phyloP scores from a whole-genome alignment of 805 yeast genomes.

The Starmerella vaccinii region DNA sequence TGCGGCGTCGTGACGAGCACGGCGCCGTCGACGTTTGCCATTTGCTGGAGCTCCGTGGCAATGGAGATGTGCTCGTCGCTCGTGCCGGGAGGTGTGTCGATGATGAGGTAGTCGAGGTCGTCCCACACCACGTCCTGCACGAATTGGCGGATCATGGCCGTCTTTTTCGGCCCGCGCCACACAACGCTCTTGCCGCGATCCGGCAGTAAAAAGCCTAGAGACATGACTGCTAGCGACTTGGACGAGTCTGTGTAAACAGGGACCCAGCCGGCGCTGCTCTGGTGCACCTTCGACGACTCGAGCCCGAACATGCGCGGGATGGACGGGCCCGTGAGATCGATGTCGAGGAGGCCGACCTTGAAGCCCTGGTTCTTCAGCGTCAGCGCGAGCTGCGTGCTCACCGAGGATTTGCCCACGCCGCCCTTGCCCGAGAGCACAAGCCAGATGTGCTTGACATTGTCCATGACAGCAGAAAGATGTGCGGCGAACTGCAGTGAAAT shows the following conservation, averaged over 20 bases:
- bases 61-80: conserved; percentile 96
- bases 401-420: conserved; percentile 95
- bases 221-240: conserved; percentile 57
- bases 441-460: conserved; percentile 54
- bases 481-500: not conserved
- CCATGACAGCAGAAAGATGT: conserved; percentile 11
- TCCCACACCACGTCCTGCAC: conserved; percentile 90
- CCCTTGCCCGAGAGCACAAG: conserved; percentile 72
- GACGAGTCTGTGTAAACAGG: conserved; percentile 54
- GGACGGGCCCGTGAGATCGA: conserved; percentile 94
- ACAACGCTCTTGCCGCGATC: conserved; percentile 85
- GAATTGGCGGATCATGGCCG: conserved; percentile 94
- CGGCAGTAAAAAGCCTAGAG: conserved; percentile 75
- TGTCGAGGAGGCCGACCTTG: conserved; percentile 89
- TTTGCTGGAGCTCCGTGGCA: conserved; percentile 69
- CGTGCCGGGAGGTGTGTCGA: conserved; percentile 98
- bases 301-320: conserved; percentile 93
- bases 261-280: conserved; percentile 78
- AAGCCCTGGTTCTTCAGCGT: conserved; percentile 58
- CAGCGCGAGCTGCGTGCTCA: conserved; percentile 89
- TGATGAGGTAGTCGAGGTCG: conserved; percentile 58
- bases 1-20: conserved; percentile 96
- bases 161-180: conserved; percentile 98
- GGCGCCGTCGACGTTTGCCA: conserved; percentile 70
- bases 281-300: conserved; percentile 69